Percentiles rank a stretch among this genome's conserved stretches.
phyloP scores from a whole-genome alignment of 768 basidiomycete species.

The Russula griseocarnosa region DNA sequence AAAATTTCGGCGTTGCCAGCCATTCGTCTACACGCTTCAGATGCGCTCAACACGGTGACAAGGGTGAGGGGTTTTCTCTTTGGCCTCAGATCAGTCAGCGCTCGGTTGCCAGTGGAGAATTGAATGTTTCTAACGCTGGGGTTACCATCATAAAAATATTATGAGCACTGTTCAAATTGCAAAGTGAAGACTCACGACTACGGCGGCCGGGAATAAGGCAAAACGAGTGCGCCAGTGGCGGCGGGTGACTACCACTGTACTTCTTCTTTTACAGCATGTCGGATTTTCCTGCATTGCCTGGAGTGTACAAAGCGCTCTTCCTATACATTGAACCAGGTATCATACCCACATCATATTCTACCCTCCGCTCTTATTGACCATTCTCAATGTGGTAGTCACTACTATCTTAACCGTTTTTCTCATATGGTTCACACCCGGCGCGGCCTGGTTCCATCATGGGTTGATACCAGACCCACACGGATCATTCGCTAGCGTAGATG shows the following conservation, averaged over 20 bases:
- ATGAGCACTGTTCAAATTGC: too few species aligned
- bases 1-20: slow-evolving; percentile 34
- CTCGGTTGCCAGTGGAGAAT: not conserved
- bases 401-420: slow-evolving; percentile 49
- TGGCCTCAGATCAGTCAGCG: not conserved
- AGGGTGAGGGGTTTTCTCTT: too few species aligned
- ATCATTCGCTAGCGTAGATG: slow-evolving; percentile 39
- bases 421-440: slow-evolving; percentile 55
- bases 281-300: slow-evolving; percentile 55
- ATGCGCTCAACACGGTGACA: not conserved
- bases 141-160: not conserved
- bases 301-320: slow-evolving; percentile 59
- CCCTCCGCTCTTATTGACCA: not conserved
- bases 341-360: not conserved
- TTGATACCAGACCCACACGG: slow-evolving; percentile 51
- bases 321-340: slow-evolving; percentile 63
- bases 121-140: not conserved
- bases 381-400: slow-evolving; percentile 38
- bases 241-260: not conserved
- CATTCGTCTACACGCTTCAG: not conserved
- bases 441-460: slow-evolving; percentile 62
- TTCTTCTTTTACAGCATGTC: slow-evolving; percentile 28
- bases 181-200: too few species aligned
- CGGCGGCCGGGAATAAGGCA: too few species aligned
- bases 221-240: too few species aligned